Conservation (phyloP, 352 stramenopile species). For the Blastocystis sp. region DNA sequence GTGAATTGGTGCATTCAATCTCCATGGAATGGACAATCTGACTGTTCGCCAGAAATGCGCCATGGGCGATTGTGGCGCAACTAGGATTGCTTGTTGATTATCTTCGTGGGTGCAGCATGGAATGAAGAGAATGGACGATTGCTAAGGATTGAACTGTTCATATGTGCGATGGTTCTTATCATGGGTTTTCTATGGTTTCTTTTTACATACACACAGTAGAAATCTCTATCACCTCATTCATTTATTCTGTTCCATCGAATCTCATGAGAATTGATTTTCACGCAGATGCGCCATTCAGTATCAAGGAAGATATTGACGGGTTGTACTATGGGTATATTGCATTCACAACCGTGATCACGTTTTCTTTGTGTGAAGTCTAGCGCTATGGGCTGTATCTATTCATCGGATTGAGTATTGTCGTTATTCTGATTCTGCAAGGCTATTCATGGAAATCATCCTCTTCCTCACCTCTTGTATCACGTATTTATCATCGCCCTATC, state of each 20-base stretch:
- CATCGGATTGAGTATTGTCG: background rate
- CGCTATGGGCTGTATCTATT: slow-evolving; percentile 3
- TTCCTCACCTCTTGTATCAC: background rate
- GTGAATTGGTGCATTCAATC: background rate
- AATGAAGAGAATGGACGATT: no score
- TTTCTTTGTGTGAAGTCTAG: background rate
- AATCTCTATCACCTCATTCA: no score
- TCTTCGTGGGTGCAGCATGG: no score
- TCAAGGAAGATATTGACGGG: slow-evolving; percentile 36
- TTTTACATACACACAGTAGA: no score
- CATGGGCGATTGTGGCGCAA: no score
- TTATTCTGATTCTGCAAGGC: background rate
- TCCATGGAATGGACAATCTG: no score
- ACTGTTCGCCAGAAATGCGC: no score
- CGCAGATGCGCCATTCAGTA: slow-evolving; percentile 41
- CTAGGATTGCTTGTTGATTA: no score
- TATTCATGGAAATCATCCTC: background rate
- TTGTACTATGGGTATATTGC: background rate
- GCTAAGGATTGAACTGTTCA: no score
- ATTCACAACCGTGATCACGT: background rate
- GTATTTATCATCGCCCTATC: background rate
- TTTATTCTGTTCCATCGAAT: no score
- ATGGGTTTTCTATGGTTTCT: no score
- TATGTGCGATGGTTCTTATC: no score
- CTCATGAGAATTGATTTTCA: slow-evolving; percentile 38